Percentiles rank a stretch among this genome's conserved stretches.
Evolutionary conservation across 305 asterid genomes (phyloP).

Genomic region (Fraxinus velutina): DNA sequence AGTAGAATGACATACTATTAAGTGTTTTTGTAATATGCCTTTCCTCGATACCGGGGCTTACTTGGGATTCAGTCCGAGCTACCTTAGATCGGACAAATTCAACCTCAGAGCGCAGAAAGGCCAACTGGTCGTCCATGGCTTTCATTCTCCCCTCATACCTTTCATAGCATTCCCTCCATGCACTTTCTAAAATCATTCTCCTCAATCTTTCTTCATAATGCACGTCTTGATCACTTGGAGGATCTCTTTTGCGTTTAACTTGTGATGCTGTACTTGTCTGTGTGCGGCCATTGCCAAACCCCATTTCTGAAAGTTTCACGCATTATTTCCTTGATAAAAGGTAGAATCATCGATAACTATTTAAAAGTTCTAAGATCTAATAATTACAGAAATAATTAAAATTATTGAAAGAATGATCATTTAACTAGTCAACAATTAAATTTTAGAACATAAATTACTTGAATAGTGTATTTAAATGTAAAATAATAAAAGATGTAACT

Average conservation of each 20-base stretch:
- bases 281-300: background rate
- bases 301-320: background rate
- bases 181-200: background rate
- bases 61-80: background rate
- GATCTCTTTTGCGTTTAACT: background rate
- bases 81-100: background rate
- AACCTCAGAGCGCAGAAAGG: background rate
- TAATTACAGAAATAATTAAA: background rate
- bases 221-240: background rate
- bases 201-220: background rate
- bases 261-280: background rate
- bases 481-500: background rate
- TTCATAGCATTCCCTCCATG: constrained; percentile 4
- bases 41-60: background rate
- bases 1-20: background rate
- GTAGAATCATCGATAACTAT: background rate
- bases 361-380: background rate
- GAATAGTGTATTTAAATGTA: background rate
- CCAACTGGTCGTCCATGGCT: background rate
- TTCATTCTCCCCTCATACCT: constrained; percentile 2
- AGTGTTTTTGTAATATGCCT: background rate
- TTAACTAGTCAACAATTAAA: background rate
- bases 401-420: background rate
- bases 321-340: background rate
- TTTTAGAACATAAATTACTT: background rate